Evolutionary conservation across 2,329 filamentous ascomycete genomes (phyloP).

Genomic region (Hortaea sp.): DNA sequence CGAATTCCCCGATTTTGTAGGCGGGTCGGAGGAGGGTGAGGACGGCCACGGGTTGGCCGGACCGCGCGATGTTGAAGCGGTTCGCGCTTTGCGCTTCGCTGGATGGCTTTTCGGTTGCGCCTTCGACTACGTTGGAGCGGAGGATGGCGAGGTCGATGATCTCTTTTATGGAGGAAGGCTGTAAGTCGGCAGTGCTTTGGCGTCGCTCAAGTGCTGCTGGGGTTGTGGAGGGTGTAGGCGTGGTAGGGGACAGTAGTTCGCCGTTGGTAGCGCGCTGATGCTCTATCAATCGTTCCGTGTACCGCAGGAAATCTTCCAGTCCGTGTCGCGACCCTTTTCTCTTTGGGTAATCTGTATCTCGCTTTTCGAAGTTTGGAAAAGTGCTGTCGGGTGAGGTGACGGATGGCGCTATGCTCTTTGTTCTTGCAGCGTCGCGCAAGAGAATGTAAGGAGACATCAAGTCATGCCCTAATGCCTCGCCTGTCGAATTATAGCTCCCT

Average conservation of each 20-base stretch:
- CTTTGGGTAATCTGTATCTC: slow-evolving; percentile 29
- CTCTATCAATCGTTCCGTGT: slow-evolving; percentile 65
- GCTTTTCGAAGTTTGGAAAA: slow-evolving; percentile 10
- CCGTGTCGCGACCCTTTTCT: slow-evolving; percentile 22
- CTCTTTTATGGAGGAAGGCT: slow-evolving; percentile 60
- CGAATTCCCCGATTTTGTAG: slow-evolving; percentile 78
- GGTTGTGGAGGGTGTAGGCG: slow-evolving; percentile 51
- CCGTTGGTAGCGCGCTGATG: slow-evolving; percentile 44
- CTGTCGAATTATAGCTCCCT: slow-evolving; percentile 80
- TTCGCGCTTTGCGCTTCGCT: slow-evolving; percentile 58
- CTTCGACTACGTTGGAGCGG: slow-evolving; percentile 58
- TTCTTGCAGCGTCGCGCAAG: slow-evolving; percentile 67
- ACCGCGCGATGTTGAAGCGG: slow-evolving; percentile 87
- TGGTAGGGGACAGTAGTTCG: slow-evolving; percentile 64
- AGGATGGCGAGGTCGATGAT: slow-evolving; percentile 86
- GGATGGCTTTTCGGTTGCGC: slow-evolving; percentile 42
- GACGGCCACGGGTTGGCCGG: slow-evolving; percentile 82
- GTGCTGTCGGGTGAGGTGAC: slow-evolving; percentile 3
- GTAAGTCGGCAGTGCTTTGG: slow-evolving; percentile 22
- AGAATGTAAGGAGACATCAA: slow-evolving; percentile 90
- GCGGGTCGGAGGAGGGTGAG: slow-evolving; percentile 81
- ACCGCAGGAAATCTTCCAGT: slow-evolving; percentile 60
- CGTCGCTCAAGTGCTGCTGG: slow-evolving; percentile 22
- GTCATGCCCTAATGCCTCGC: slow-evolving; percentile 85
- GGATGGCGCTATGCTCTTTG: slow-evolving; percentile 27